These are phyloP conservation scores for Nannochloropsis salina DNA, from an alignment of 108 stramenopile genomes.

Conservation along the genomic window DNA sequence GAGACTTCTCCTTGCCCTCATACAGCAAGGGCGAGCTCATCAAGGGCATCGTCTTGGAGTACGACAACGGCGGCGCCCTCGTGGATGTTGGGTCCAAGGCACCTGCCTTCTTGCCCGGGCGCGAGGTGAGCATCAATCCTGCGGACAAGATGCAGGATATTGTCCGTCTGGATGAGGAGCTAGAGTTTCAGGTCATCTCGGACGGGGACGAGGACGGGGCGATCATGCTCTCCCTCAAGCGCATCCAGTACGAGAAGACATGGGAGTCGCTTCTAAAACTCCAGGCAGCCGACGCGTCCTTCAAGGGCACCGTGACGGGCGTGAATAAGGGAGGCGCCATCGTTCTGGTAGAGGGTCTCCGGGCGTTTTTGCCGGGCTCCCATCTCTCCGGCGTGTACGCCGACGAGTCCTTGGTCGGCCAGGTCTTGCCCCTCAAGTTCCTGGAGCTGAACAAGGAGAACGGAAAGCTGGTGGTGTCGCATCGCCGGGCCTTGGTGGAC, in stretches of 20 bases:
- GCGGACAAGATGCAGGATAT: constrained; percentile 57
- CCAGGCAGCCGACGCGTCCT: constrained; percentile 67
- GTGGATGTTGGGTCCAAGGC: constrained; percentile 82
- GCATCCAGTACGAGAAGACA: constrained; percentile 80
- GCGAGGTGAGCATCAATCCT: constrained; percentile 58
- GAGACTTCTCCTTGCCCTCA: constrained; percentile 22
- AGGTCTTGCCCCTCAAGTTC: constrained; percentile 76
- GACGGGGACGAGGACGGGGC: constrained; percentile 83
- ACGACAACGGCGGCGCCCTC: constrained; percentile 44
- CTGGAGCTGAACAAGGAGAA: constrained; percentile 73
- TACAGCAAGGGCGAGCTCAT: constrained; percentile 44
- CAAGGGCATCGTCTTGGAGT: constrained; percentile 45
- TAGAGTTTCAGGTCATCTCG: constrained; percentile 84
- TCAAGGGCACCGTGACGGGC: constrained; percentile 78
- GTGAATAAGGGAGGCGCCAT: constrained; percentile 94
- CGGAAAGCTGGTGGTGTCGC: constrained; percentile 82
- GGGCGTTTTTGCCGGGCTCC: constrained; percentile 89
- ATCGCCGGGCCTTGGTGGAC: constrained; percentile 85
- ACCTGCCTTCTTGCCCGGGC: constrained; percentile 73
- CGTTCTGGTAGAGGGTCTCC: constrained; percentile 78
- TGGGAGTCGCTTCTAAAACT: constrained; percentile 73
- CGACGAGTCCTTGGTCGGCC: constrained; percentile 77
- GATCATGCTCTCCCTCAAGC: constrained; percentile 70
- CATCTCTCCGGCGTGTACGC: constrained; percentile 78
- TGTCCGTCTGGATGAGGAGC: constrained; percentile 67